A percentile compares a stretch with the other conserved stretches of the same genome.
Evolutionary conservation across 2,329 filamentous ascomycete species (phyloP).

Genomic region (Aspergillus versicolor): DNA sequence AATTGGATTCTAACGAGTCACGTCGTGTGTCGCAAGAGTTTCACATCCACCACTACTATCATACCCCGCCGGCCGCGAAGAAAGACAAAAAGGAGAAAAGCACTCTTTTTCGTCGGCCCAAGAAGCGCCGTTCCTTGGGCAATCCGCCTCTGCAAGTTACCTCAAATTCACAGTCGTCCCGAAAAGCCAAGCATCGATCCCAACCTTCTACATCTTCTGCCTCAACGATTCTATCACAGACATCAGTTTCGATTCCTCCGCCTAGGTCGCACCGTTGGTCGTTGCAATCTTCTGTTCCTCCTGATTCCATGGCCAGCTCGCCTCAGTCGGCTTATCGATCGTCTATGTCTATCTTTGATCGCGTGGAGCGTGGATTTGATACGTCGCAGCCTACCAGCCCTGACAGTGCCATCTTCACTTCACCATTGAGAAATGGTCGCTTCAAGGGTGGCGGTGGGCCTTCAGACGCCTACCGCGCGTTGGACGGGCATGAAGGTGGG

Average conservation of each 20-base stretch:
- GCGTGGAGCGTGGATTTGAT: constrained; percentile 61
- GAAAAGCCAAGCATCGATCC: constrained; percentile 36
- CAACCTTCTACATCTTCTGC: constrained; percentile 46
- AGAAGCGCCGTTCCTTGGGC: constrained; percentile 70
- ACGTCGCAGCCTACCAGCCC: constrained; percentile 79
- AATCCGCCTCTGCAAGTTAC: constrained; percentile 48
- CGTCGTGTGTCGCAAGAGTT: constrained; percentile 67
- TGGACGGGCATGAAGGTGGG: constrained; percentile 15
- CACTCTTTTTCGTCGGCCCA: constrained; percentile 55
- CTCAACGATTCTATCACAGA: constrained; percentile 64
- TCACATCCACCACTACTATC: constrained; percentile 94
- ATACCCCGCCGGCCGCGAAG: constrained; percentile 60
- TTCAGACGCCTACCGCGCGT: constrained; percentile 51
- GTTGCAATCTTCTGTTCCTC: constrained; percentile 42
- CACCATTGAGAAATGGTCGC: constrained; percentile 64
- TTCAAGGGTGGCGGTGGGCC: constrained; percentile 59
- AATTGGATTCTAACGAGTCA: constrained; percentile 59
- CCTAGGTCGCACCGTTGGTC: constrained; percentile 39
- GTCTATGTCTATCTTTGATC: constrained; percentile 73
- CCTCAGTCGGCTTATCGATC: constrained; percentile 71
- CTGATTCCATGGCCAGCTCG: constrained; percentile 72
- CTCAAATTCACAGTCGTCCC: constrained; percentile 25
- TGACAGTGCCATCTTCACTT: constrained; percentile 65
- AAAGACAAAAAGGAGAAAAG: constrained; percentile 62
- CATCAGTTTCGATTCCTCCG: constrained; percentile 58